Base-by-base conservation (phyloP, 2,329 filamentous ascomycete genomes). In the Neofusicoccum cordaticola region DNA sequence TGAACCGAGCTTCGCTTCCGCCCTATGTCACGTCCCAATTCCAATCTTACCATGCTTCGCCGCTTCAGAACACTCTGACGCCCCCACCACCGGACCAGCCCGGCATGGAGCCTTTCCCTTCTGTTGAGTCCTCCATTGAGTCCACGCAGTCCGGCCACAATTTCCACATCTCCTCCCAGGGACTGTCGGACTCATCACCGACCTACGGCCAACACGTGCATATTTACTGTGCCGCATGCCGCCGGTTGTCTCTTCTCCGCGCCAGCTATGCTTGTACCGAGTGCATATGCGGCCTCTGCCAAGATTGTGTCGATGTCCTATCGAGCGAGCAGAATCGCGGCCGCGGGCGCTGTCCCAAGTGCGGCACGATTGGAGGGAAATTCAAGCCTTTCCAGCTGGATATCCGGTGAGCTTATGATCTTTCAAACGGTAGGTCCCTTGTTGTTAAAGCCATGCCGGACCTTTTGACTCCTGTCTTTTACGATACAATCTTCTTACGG, bases 231-330 rank as follows among this genome's bases (percentile, higher is more conserved):
- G 91, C 93, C 19, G 91, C 90, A 53, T 98, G 94, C 74, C 88
- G 91, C 68, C 87, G 89, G 42, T 83, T 93, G 17, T 93, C 90
- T 60, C 81, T 89, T 11, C 81, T 98, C 31, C 89, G 88, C 72
- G 90, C 94, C 71, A 95, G 92, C 39, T 97, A 93, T 73, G 94
- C 94, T 22, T 98, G 94, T 76, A 97, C 93, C 1, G 93, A 97
- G 77, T 98, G 95, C 76, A 96, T 98, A 68, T 96, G 92, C 75
- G 94, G 93, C 15, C 85, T 98, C 57, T 98, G 95, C 77, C 87
- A 89, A 68, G 88, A 92, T 66, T 98, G 94, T 72, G 92, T 97
- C 65, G 90, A 93, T 71, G 87, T 91, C 39, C 82, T 94, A 63
- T 88, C 92, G 78, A 86, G 85, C 70, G 90, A 92, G 74, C 89